Evolutionary conservation across 371 early-diverging fungal species (phyloP).

Genomic region (Lichtheimia ramosa): DNA sequence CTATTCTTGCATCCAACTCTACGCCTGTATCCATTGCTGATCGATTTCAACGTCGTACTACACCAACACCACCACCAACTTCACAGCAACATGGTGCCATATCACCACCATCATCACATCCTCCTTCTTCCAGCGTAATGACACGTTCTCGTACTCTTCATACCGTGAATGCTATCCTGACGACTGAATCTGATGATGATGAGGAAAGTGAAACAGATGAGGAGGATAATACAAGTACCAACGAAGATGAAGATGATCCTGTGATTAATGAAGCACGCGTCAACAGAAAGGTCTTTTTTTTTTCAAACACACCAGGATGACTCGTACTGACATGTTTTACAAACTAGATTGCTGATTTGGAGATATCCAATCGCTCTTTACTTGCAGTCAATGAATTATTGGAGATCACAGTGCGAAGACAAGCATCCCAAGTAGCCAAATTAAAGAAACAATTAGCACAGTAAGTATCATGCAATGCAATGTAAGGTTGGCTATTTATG

Average conservation of each 20-base stretch:
- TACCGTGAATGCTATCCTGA: too few relatives aligned
- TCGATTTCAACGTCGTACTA: background rate
- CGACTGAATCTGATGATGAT: background rate
- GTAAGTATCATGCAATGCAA: background rate
- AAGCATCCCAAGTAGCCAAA: conserved; percentile 46
- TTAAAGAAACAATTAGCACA: conserved; percentile 30
- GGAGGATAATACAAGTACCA: background rate
- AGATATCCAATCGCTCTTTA: conserved; percentile 51
- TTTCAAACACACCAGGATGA: background rate
- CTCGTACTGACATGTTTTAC: background rate
- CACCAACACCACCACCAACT: conserved; percentile 1
- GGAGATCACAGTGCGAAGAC: conserved; percentile 50
- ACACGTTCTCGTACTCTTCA: too few relatives aligned
- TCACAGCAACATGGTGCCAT: background rate
- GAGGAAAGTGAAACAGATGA: conserved; percentile 26
- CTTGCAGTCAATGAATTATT: conserved; percentile 52
- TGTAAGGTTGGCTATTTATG: too few relatives aligned
- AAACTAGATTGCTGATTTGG: conserved; percentile 52
- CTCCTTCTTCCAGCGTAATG: background rate
- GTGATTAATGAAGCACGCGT: conserved; percentile 42
- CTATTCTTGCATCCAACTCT: conserved; percentile 3
- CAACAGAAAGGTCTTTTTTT: conserved; percentile 50
- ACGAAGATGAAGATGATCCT: conserved; percentile 22
- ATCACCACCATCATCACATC: background rate
- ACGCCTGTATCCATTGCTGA: conserved; percentile 7